A percentile compares a stretch with the other conserved stretches of the same genome.
These are phyloP conservation scores for Elsinoe necatrix DNA, from an alignment of 2,329 filamentous ascomycete species.

Conservation along the genomic window DNA sequence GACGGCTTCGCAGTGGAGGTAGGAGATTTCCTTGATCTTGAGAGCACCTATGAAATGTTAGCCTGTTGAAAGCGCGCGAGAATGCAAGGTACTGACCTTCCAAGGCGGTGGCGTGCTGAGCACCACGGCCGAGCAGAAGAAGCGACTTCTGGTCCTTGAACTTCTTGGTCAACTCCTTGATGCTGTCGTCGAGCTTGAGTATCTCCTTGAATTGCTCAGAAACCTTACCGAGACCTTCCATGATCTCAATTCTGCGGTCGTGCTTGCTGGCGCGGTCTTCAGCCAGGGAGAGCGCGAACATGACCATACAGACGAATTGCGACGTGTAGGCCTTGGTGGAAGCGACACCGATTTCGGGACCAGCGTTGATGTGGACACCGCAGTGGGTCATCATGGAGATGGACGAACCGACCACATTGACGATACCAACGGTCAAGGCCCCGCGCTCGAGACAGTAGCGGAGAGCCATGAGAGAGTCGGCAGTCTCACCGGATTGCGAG, in stretches of 20 bases:
- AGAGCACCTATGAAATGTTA: conserved; percentile 55
- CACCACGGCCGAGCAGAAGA: conserved; percentile 84
- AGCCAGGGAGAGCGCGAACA: conserved; percentile 94
- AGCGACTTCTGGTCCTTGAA: conserved; percentile 98
- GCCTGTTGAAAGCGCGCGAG: conserved; percentile 1
- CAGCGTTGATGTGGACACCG: conserved; percentile 98
- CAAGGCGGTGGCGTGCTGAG: conserved; percentile 92
- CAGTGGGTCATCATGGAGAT: conserved; percentile 99
- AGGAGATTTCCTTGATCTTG: conserved; percentile 99
- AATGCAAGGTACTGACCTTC: conserved; percentile 53
- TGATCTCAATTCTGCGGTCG: conserved; percentile 86
- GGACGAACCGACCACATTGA: conserved; percentile 96
- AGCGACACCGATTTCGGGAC: conserved; percentile 96
- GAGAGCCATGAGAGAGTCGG: conserved; percentile 92
- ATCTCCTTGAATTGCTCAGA: conserved; percentile 89
- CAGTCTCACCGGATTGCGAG: conserved; percentile 96
- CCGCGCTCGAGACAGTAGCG: conserved; percentile 97
- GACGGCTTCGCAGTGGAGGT: conserved; percentile 98
- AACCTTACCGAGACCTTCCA: conserved; percentile 80
- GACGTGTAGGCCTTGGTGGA: conserved; percentile 99
- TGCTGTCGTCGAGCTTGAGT: conserved; percentile 79
- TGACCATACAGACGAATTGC: conserved; percentile 99
- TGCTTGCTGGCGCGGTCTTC: conserved; percentile 96
- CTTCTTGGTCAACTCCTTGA: conserved; percentile 88
- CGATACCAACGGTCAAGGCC: conserved; percentile 92